Percentiles rank a stretch among this genome's conserved stretches.
Conservation (phyloP, 2,329 filamentous ascomycete genomes). For the Phyllosticta capitalensis region DNA sequence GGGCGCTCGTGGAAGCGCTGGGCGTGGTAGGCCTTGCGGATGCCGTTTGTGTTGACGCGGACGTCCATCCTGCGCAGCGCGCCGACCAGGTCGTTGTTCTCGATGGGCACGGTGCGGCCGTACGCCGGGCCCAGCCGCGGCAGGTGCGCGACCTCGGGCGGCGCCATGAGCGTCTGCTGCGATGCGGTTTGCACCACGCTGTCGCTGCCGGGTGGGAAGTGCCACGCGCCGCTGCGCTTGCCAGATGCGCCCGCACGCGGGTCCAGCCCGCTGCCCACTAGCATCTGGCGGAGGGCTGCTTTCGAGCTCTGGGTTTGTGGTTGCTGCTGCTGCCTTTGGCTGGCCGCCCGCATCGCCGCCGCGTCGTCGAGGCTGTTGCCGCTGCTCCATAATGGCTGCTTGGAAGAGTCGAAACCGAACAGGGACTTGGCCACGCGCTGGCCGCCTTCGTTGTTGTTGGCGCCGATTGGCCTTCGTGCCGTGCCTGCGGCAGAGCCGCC, state of each 20-base stretch:
- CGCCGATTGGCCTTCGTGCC: not conserved
- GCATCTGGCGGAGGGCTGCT: too few relatives aligned
- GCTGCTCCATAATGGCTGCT: constrained; percentile 12
- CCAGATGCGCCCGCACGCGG: too few relatives aligned
- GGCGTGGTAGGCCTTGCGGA: constrained; percentile 44
- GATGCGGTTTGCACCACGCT: not conserved
- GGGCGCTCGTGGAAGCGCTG: constrained; percentile 68
- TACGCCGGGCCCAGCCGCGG: constrained; percentile 21
- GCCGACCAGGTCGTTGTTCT: constrained; percentile 25
- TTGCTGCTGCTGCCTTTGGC: too few relatives aligned
- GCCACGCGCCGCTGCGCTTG: not conserved
- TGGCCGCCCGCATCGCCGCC: not conserved
- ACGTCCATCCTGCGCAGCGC: constrained; percentile 37
- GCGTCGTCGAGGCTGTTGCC: constrained; percentile 1
- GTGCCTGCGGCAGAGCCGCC: not conserved
- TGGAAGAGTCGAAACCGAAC: constrained; percentile 11
- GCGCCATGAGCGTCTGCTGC: not conserved
- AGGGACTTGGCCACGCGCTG: constrained; percentile 5
- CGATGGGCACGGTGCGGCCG: constrained; percentile 26
- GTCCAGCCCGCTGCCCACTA: too few relatives aligned
- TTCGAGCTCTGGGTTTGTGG: too few relatives aligned
- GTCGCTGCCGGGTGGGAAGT: not conserved
- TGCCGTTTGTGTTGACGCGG: constrained; percentile 44
- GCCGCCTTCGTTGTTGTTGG: constrained; percentile 4
- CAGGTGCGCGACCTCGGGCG: constrained; percentile 14